A percentile compares a stretch with the other conserved stretches of the same genome.
Conservation (phyloP, 2,329 filamentous ascomycete species). For the Dactylellina drechsleri region DNA sequence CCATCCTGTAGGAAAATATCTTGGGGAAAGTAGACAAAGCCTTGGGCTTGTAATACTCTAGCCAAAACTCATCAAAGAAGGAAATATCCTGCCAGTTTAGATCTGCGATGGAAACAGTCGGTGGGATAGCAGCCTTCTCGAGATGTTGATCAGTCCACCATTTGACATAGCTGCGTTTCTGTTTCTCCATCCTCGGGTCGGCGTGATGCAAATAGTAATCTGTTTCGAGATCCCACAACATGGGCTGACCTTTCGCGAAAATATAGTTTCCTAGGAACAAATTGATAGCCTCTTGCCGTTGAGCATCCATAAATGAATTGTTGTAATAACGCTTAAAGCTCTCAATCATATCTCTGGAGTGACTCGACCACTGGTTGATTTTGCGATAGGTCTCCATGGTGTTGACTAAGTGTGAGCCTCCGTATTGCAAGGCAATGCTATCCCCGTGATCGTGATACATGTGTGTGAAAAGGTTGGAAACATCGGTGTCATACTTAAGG, state of each 20-base stretch:
- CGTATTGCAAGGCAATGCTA: slow-evolving; percentile 97
- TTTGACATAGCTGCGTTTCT: slow-evolving; percentile 78
- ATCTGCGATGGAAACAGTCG: slow-evolving; percentile 59
- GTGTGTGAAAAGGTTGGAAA: slow-evolving; percentile 93
- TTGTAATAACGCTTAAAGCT: slow-evolving; percentile 99
- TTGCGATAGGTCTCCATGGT: slow-evolving; percentile 99
- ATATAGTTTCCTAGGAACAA: slow-evolving; percentile 96
- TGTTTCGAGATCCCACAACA: slow-evolving; percentile 94
- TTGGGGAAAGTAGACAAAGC: slow-evolving; percentile 90
- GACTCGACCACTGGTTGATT: slow-evolving; percentile 98
- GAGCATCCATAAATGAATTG: slow-evolving; percentile 97
- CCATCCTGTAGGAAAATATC: slow-evolving; percentile 92
- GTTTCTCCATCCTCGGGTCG: slow-evolving; percentile 72
- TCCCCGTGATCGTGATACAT: slow-evolving; percentile 99
- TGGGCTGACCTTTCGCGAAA: slow-evolving; percentile 84
- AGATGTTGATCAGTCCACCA: slow-evolving; percentile 86
- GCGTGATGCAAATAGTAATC: slow-evolving; percentile 97
- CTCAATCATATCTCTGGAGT: slow-evolving; percentile 98
- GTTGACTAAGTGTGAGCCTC: slow-evolving; percentile 95
- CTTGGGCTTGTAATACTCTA: slow-evolving; percentile 92
- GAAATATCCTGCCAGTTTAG: slow-evolving; percentile 41
- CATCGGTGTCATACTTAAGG: slow-evolving; percentile 93
- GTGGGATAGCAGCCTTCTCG: slow-evolving; percentile 68
- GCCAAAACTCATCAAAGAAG: slow-evolving; percentile 74
- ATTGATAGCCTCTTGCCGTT: slow-evolving; percentile 97